Conservation (phyloP, 2,329 filamentous ascomycete genomes). For the Paraphaeosphaeria sporulosa region DNA sequence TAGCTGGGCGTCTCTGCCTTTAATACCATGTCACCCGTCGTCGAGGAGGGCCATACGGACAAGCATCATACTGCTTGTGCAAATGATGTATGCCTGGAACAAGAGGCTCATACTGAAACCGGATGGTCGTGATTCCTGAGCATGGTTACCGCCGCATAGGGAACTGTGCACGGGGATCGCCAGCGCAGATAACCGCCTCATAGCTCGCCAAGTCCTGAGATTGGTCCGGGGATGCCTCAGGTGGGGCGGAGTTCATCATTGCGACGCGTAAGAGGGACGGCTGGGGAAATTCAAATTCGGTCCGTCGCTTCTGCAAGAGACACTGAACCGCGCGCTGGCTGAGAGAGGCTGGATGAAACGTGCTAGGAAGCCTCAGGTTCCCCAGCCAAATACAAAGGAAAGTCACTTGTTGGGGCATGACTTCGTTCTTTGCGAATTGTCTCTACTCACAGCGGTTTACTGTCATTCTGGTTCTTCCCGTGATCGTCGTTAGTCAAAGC, state of each 20-base stretch:
- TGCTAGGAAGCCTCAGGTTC: background rate
- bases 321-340: background rate
- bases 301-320: background rate
- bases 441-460: background rate
- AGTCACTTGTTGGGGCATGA: too few species aligned
- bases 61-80: constrained; percentile 12
- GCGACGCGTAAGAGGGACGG: constrained; percentile 12
- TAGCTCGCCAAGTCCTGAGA: constrained; percentile 20
- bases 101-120: constrained; percentile 41
- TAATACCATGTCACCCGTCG: constrained; percentile 33
- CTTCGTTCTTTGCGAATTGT: background rate
- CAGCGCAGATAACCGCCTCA: constrained; percentile 24
- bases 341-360: background rate
- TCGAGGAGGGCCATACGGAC: constrained; percentile 7
- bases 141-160: constrained; percentile 30
- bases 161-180: constrained; percentile 19
- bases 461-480: background rate
- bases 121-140: constrained; percentile 38
- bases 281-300: constrained; percentile 5
- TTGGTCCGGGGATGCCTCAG: constrained; percentile 32
- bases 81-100: constrained; percentile 23
- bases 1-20: constrained; percentile 24
- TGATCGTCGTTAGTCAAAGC: constrained; percentile 6
- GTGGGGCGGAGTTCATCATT: constrained; percentile 14
- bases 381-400: background rate